phyloP scores from a whole-genome alignment of 163 green algal species.

The Trebouxiophyceae sp. region DNA sequence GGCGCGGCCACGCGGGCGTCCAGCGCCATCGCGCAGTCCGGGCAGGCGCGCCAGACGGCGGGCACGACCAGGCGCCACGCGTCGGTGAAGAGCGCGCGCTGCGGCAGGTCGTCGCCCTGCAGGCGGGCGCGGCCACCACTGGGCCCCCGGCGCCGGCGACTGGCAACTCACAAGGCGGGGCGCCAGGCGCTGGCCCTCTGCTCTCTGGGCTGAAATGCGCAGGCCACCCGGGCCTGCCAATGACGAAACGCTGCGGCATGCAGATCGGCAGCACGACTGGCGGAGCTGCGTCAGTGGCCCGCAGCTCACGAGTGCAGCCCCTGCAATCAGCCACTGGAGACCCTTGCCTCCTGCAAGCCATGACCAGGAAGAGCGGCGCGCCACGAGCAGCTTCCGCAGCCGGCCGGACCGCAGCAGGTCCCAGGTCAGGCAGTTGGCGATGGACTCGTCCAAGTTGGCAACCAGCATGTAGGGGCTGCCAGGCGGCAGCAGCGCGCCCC shows the following conservation, averaged over 20 bases:
- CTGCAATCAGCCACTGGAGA: too few relatives aligned
- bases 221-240: too few relatives aligned
- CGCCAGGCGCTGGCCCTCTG: too few relatives aligned
- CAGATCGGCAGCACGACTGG: too few relatives aligned
- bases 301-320: too few relatives aligned
- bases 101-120: conserved; percentile 6
- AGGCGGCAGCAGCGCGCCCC: background rate
- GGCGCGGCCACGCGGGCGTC: background rate
- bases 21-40: conserved; percentile 3
- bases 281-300: too few relatives aligned
- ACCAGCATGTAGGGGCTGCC: conserved; percentile 1
- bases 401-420: conserved; percentile 2
- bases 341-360: too few relatives aligned
- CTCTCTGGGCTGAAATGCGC: too few relatives aligned
- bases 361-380: background rate
- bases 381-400: conserved; percentile 2
- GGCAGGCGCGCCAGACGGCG: background rate
- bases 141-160: too few relatives aligned
- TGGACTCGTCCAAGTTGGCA: conserved; percentile 5
- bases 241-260: too few relatives aligned
- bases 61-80: conserved; percentile 7
- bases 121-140: too few relatives aligned
- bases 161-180: too few relatives aligned
- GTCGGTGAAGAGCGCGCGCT: conserved; percentile 5
- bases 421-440: conserved; percentile 16